Base-by-base conservation (phyloP, 768 basidiomycete genomes). In the Tulasnella sp. region DNA sequence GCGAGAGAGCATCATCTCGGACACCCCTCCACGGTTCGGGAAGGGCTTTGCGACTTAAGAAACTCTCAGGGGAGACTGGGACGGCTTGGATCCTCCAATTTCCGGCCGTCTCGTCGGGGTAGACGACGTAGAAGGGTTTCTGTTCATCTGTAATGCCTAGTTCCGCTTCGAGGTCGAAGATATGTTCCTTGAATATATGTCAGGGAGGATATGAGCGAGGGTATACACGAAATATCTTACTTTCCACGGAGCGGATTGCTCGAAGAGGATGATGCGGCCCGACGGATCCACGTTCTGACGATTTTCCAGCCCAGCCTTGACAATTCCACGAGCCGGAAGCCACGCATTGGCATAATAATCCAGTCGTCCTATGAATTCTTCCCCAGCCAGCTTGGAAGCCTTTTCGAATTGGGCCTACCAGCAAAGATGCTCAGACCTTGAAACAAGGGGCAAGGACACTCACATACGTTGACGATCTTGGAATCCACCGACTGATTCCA, bases 31-130 rank as follows among this genome's bases (percentile, higher is more conserved):
- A 99, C 61, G 75, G 74, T 65, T 96, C 91, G 1, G 96, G 96
- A 37, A 99, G 73, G 1, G 91, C 82, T 69, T 94, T 96, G 29
- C 94, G 78, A 68, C 84, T 92, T 66, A 83, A 79, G 63, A 98
- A 99, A 66, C 84, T 87, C 63, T 87, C 86, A 1, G 86, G 73
- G 0, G 81, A 74, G 45, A 82, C 69, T 5, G 94, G 84, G 15
- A 99, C 86, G 6, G 94, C 93, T 67, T 98, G 94, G 42, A 99
- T 71, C 39, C 96, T 82, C 93, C 93, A 99, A 65, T 76, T 82
- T 5, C 73, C 76, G 11, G 69, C 73, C 0, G 72, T 74, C 67
- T 89, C 87, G 63, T 97, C 93, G 1, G 90, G 86, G 67, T 97
- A 98, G 53, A 99, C 73, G 51, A 92, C 75, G 67, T 97, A 98